A percentile compares a stretch with the other conserved stretches of the same genome.
phyloP scores from a whole-genome alignment of 768 basidiomycete genomes.

The Lactarius hengduanensis region DNA sequence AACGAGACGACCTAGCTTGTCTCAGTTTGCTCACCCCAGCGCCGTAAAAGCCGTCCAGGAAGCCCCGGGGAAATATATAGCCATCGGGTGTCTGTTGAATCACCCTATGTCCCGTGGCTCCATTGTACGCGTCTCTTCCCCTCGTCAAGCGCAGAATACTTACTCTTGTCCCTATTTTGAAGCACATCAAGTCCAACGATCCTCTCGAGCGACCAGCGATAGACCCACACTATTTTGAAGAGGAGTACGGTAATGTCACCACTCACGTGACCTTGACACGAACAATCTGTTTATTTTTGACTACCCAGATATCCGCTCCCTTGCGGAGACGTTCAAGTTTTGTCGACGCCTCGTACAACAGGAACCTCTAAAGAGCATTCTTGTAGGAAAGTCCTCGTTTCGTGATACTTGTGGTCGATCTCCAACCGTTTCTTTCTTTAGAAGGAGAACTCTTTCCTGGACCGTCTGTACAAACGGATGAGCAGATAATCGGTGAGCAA shows the following conservation, averaged over 20 bases:
- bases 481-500: conserved; percentile 18
- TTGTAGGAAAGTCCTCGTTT: conserved; percentile 10
- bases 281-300: neutral
- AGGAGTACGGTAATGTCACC: conserved; percentile 24
- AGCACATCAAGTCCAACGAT: conserved; percentile 28
- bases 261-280: neutral
- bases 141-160: neutral
- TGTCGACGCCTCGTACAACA: conserved; percentile 23
- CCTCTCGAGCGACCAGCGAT: conserved; percentile 22
- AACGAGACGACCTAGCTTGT: neutral
- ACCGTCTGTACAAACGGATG: conserved; percentile 22
- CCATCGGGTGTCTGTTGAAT: conserved; percentile 6
- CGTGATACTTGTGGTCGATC: neutral
- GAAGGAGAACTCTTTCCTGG: conserved; percentile 22
- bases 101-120: conserved; percentile 26
- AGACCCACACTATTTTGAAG: conserved; percentile 30
- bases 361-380: conserved; percentile 28
- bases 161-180: neutral
- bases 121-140: conserved; percentile 21
- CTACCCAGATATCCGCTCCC: conserved; percentile 15
- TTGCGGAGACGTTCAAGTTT: conserved; percentile 31
- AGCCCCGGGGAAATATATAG: conserved; percentile 15
- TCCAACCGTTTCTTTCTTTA: neutral
- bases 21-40: neutral
- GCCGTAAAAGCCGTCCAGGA: conserved; percentile 9